Conservation (phyloP, 2,329 filamentous ascomycete species). For the Beauveria medogensis region DNA sequence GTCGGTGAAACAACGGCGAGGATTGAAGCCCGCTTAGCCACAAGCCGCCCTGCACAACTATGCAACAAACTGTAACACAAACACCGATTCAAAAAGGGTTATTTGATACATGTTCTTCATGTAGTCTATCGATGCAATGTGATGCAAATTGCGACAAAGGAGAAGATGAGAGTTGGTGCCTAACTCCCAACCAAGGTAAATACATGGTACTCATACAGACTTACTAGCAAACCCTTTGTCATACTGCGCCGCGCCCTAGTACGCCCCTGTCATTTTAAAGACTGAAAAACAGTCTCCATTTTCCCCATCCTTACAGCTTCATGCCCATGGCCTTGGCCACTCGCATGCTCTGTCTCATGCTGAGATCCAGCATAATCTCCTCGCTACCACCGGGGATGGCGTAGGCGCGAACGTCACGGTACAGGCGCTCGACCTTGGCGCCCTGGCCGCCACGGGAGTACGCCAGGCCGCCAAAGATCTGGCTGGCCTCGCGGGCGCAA, state of each 20-base stretch:
- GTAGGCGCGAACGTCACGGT: slow-evolving; percentile 91
- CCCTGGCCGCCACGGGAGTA: slow-evolving; percentile 93
- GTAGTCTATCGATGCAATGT: slow-evolving; percentile 3
- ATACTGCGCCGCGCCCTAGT: neutral
- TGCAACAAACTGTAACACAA: neutral
- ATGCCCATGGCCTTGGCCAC: slow-evolving; percentile 89
- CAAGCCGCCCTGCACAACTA: neutral
- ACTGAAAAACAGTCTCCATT: neutral
- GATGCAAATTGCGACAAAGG: neutral
- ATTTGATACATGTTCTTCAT: neutral
- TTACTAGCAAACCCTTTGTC: neutral
- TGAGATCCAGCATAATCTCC: slow-evolving; percentile 98
- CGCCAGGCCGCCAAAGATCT: slow-evolving; percentile 93
- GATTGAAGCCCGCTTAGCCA: neutral
- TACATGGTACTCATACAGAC: slow-evolving; percentile 8
- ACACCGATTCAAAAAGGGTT: neutral
- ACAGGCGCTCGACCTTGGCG: slow-evolving; percentile 88
- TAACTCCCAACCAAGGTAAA: neutral
- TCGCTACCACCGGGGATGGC: slow-evolving; percentile 92
- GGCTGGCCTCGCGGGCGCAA: slow-evolving; percentile 89
- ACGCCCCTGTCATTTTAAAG: neutral
- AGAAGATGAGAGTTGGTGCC: neutral
- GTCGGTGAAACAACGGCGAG: neutral
- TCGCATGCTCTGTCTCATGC: slow-evolving; percentile 80
- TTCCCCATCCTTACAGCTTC: slow-evolving; percentile 61